Evolutionary conservation across 768 basidiomycete species (phyloP), one percentile per base, ranked within the genome.

Genomic region (Pleurotus ostreatus): DNA sequence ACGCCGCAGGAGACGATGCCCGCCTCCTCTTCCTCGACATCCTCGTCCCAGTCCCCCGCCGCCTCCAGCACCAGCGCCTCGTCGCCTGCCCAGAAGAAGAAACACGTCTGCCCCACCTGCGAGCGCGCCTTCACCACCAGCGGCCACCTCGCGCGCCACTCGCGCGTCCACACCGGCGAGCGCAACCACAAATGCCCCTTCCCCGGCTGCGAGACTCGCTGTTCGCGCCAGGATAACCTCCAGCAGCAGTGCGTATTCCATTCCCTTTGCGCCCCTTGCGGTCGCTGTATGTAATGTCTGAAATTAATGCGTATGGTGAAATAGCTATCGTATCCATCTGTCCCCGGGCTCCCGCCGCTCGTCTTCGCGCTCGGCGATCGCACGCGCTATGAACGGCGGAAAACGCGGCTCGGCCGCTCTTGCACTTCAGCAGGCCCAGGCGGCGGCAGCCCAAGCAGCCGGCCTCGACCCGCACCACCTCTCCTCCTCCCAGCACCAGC

Each of bases 101-200:
- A 77, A 60, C 78, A 94, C 63, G 69, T 88, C 55, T 95, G 93
- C 66, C 62, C 69, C 1, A 84, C 81, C 4, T 95, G 93, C 70
- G 78, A 84, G 2, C 82, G 90, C 44, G 80, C 82, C 1, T 95
- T 95, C 71, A 92, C 91, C 54, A 95, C 93, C 22, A 88, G 86
- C 58, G 94, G 93, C 15, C 93, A 95, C 68, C 80, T 95, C 16
- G 89, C 92, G 0, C 82, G 93, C 46, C 93, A 95, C 66, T 79
- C 88, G n/a, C 78, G 92, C 55, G 88, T 94, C 11, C 93, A 95
- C 72, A 95, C 93, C 13, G 93, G 93, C 40, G 93, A 94, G 65
- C 80, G 91, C 59, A 94, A 94, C 71, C 91, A 94, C 74, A 89
- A 85, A 58, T 96, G 93, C 65, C 93, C 94, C 34, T 95, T 92